Base-by-base conservation (phyloP, 371 early-diverging fungal species). In the Chytridiales sp. region DNA sequence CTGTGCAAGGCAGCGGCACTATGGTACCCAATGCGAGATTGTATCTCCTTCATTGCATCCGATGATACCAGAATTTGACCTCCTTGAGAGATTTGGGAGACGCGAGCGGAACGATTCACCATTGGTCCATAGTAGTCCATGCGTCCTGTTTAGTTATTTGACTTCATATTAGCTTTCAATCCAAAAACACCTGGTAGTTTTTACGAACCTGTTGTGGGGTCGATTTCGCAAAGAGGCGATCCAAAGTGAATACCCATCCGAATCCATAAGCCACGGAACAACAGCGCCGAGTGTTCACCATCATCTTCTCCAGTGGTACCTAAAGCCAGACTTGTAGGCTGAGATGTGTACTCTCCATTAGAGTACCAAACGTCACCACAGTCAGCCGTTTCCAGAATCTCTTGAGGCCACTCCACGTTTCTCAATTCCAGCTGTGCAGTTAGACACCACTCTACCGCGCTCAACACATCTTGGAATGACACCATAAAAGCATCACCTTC, bases 401-500 rank as follows among this genome's bases (percentile, higher is more conserved):
- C 93, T 47, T 87, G 80, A 4, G 95, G 97, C 97, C 97, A 97
- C 55, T 95, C 93, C 1, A 87, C 87, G 46, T 82, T 79, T 17
- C 95, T 70, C 24, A 97, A 74, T 35, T 89, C 87, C 32, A 87
- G 70, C 59, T 97, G 97, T 0, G 91, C 94, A 3, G 87, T 87
- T 61, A 95, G 75, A 65, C 94, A 93, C 91, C 93, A 97, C 15
- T 92, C 73, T 57, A 94, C 73, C 1, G 97, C 97, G 21, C 87
- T 82, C 3, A 89, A 79, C 2, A 90, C 86, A 46, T 90, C 87
- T 32, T 90, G 87, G 75, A 97, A 97, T 55, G 88, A 87, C 26
- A 94, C 93, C 91, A 95, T 94, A 67, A 95, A 91, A 1, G 94
- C 94, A 68, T 97, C 97, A 36, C 97, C 97, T 80, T 97, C 97